These are phyloP conservation scores for Ogataea populi-albae DNA, from an alignment of 805 yeast species.

Conservation along the genomic window DNA sequence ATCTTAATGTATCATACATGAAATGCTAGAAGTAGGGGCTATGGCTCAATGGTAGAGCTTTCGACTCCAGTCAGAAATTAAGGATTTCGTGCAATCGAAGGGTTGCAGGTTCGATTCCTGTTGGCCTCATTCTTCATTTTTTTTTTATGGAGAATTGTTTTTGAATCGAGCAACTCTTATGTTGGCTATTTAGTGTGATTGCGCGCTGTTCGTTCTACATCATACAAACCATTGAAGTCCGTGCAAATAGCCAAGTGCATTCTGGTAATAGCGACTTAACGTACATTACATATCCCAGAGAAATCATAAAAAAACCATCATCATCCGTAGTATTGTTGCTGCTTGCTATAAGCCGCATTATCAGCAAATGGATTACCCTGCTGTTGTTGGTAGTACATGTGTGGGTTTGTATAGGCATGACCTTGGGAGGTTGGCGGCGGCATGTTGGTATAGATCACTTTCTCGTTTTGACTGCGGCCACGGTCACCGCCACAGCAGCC, in stretches of 20 bases:
- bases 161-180: no score
- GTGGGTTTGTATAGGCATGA: constrained; percentile 28
- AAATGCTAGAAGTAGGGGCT: constrained; percentile 43
- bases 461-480: constrained; percentile 8
- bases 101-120: constrained; percentile 89
- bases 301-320: no score
- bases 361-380: constrained; percentile 16
- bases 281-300: no score
- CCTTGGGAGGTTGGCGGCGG: constrained; percentile 22
- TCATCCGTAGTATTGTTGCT: constrained; percentile 14
- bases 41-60: constrained; percentile 82
- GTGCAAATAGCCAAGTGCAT: no score
- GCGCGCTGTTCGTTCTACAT: no score
- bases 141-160: no score
- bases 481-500: constrained; percentile 33
- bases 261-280: no score
- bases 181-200: no score
- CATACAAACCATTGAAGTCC: no score
- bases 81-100: constrained; percentile 55
- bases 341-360: constrained; percentile 7
- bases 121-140: constrained; percentile 58
- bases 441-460: constrained; percentile 15
- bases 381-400: constrained; percentile 31
- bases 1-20: not conserved
- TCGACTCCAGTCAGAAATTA: constrained; percentile 54